Base-by-base conservation (phyloP, 139 green algal genomes). In the Klebsormidium nitens region DNA sequence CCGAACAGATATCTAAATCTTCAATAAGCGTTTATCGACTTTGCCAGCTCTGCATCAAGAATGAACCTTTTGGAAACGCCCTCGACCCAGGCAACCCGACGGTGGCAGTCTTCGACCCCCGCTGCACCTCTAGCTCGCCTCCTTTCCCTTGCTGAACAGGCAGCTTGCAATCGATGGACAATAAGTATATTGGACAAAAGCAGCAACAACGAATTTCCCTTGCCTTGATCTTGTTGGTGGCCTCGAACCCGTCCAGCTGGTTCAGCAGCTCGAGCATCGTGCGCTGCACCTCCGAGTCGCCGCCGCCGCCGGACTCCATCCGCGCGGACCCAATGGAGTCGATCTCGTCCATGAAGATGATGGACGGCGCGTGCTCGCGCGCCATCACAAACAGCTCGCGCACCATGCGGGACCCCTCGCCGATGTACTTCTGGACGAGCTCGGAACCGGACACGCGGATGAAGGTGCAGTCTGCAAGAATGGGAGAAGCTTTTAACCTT, bases 321-420 rank as follows among this genome's bases (percentile, higher is more conserved):
- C 95, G 84, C 2, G 94, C 93, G 2, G 75, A 97, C n/a, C 93
- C 94, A 44, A 99, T 99, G 66, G 82, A 91, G 79, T 99, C 95
- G 17, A 99, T 95, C 79, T 99, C 93, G 57, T 99, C 95, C 95
- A 99, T 97, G 86, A 98, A 99, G 69, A 99, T 98, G 80, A 99
- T 95, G 77, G 92, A 97, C 19, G 95, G 95, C 1, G 89, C 87
- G 76, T 99, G 91, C 84, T 98, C 95, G 37, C 72, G 78, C 4
- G 93, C 93, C 93, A 99, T 99, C 57, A 99, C 90, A 64, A 99
- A 99, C 2, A 99, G 91, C 87, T 98, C 95, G 11, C 95, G 84
- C 44, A 99, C 95, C 95, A 99, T 99, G 59, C 95, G 85, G 2
- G 83, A 91, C n/a, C 94, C 94, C 81, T 99, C 94, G 3, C 94